phyloP scores from a whole-genome alignment of 2,329 filamentous ascomycete species.

The Aspergillus calidoustus region DNA sequence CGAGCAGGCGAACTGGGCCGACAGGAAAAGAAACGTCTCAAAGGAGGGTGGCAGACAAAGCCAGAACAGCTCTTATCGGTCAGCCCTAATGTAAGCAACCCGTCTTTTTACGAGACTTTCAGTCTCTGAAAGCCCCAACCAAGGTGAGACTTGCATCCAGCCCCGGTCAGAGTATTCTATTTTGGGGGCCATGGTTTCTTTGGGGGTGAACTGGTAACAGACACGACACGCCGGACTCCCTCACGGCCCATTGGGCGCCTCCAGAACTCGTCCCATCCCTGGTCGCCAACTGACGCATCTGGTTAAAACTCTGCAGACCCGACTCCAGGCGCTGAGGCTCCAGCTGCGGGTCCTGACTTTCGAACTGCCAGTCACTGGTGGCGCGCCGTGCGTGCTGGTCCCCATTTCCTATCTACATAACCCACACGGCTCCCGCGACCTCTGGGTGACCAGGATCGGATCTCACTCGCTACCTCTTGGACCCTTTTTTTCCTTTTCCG shows the following conservation, averaged over 20 bases:
- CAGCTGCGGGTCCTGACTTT: not conserved
- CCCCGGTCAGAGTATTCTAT: slow-evolving; percentile 7
- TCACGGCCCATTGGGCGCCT: slow-evolving; percentile 6
- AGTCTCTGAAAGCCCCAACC: not conserved
- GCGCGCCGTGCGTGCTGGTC: not conserved
- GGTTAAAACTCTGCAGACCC: not conserved
- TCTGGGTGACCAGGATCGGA: not conserved
- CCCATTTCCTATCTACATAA: slow-evolving; percentile 8
- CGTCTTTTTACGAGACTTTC: not conserved
- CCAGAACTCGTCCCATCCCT: not conserved
- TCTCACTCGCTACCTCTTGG: slow-evolving; percentile 8
- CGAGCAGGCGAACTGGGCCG: not conserved
- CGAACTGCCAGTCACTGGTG: not conserved
- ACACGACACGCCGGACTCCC: not conserved
- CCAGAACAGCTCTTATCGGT: not conserved
- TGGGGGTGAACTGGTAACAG: not conserved
- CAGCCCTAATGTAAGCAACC: slow-evolving; percentile 7
- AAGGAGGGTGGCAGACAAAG: not conserved
- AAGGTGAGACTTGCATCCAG: slow-evolving; percentile 19
- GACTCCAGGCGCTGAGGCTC: slow-evolving; percentile 8
- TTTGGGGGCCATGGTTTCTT: not conserved
- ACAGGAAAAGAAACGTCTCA: not conserved
- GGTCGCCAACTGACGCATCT: not conserved
- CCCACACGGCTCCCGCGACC: not conserved
- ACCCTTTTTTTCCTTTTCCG: not conserved